Base-by-base conservation (phyloP, 306 rosid genomes). In the Gynostemma pentaphyllum region DNA sequence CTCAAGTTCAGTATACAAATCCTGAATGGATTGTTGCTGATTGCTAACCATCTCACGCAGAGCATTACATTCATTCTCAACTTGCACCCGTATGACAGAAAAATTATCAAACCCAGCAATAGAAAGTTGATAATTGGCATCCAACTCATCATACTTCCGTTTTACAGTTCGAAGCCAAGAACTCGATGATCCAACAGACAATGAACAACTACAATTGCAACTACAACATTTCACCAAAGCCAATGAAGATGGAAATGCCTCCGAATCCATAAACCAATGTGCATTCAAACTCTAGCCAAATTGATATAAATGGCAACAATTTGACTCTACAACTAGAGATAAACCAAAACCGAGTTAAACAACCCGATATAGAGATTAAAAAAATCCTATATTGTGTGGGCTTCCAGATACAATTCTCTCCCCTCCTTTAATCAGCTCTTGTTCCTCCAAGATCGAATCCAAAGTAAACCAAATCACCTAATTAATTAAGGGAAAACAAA, bases 151-250 rank as follows among this genome's bases (percentile, higher is more conserved):
- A 16, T 76, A 73, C 73, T 94, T 94, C 46, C 95, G 78, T 52
- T 94, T 94, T 6, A 89, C 91, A 0, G 97, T 84, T 22, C 99
- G 85, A 45, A 86, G 69, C 99, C 97, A 94, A 27, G 81, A 26
- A 39, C 68, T 85, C 0, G 95, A 72, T 21, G 88, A 72, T 48
- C 80, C 80, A 68, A 68, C 72, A 37, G 15, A 5, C 66, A 73
- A 62, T 0, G 87, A 78, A 30, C 91, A 88, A 67, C 82, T 80
- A 78, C 87, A 85, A 22, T 76, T 84, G 0, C 94, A 83, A 52
- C 83, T 49, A 66, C 87, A 79, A 68, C 95, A 83, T 78, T 80
- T 84, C 45, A 71, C 78, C 79, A 70, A 68, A 53, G 70, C 81
- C 72, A 66, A 70, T 27, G 90, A 76, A 73, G 88, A 70, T 15